A percentile compares a stretch with the other conserved stretches of the same genome.
phyloP scores from a whole-genome alignment of 139 green algal species.

The Astrephomene gubernaculifera region DNA sequence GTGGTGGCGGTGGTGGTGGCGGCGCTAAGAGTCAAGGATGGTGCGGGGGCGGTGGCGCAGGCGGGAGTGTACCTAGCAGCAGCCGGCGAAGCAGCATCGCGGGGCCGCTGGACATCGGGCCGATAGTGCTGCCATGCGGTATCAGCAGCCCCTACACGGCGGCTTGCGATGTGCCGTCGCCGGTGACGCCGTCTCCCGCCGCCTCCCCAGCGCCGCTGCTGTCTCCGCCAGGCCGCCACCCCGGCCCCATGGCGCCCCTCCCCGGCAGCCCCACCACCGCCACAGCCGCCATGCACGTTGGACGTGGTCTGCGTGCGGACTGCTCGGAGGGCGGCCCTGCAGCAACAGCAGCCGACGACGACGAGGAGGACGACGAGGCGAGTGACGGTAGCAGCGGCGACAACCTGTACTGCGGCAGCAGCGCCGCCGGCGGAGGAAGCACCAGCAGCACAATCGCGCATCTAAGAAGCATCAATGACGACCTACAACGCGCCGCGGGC shows the following conservation, averaged over 20 bases:
- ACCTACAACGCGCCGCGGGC: conserved; percentile 12
- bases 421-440: background rate
- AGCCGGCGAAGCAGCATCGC: background rate
- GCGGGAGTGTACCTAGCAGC: background rate
- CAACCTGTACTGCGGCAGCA: background rate
- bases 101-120: background rate
- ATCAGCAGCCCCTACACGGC: too few species aligned
- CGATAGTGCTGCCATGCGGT: background rate
- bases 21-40: background rate
- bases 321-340: too few species aligned
- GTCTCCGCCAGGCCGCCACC: background rate
- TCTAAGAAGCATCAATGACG: background rate
- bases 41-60: background rate
- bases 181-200: too few species aligned
- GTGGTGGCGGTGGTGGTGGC: background rate
- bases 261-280: background rate
- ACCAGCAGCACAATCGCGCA: background rate
- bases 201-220: background rate
- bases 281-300: too few species aligned
- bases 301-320: too few species aligned
- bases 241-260: background rate
- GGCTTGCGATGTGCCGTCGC: too few species aligned
- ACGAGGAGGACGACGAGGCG: background rate
- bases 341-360: background rate
- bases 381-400: too few species aligned